phyloP scores from a whole-genome alignment of 257 asterid species.

The Dorcoceras hygrometricum region DNA sequence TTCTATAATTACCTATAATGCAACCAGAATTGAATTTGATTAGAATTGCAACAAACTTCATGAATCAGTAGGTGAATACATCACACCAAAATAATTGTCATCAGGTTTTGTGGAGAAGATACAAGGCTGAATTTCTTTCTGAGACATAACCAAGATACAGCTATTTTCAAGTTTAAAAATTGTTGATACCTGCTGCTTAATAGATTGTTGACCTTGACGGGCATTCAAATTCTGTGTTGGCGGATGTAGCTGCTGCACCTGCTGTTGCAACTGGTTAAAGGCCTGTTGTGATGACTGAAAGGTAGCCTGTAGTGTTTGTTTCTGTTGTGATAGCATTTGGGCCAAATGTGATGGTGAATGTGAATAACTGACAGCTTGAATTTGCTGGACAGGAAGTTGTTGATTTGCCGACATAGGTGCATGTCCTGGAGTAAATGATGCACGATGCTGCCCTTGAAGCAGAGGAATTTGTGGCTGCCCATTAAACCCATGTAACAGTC shows the following conservation, averaged over 20 bases:
- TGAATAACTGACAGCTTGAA: conserved; percentile 48
- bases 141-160: not conserved
- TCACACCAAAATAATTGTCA: not conserved
- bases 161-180: not conserved
- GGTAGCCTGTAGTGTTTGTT: conserved; percentile 85
- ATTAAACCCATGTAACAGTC: conserved; percentile 39
- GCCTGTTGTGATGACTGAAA: conserved; percentile 87
- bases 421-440: conserved; percentile 43
- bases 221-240: conserved; percentile 47
- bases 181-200: conserved; percentile 64
- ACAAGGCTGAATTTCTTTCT: not conserved
- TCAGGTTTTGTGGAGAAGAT: not conserved
- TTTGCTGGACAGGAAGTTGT: conserved; percentile 45
- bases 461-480: conserved; percentile 50
- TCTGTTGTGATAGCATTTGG: conserved; percentile 89
- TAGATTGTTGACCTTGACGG: conserved; percentile 54
- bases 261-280: conserved; percentile 88
- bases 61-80: not conserved
- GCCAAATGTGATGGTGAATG: conserved; percentile 77
- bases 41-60: conserved; percentile 8
- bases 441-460: conserved; percentile 52
- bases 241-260: conserved; percentile 80
- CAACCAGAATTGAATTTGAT: not conserved
- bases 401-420: conserved; percentile 44
- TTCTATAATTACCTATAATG: not conserved